A percentile compares a stretch with the other conserved stretches of the same genome.
Evolutionary conservation across 176 grass and related monocot genomes (phyloP).

Genomic region (barley (Hordeum vulgare)): MorexV3_pseudomolecules_assembly NC_058523.1:14514563-14515062

Average conservation of each 20-base stretch:
- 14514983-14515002: background rate
- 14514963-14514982: slow-evolving; percentile 36
- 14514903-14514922: background rate
- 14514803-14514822: no score
- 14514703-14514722: no score
- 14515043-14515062: background rate
- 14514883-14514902: background rate
- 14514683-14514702: background rate
- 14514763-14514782: no score
- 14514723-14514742: no score
- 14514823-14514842: background rate
- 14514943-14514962: no score
- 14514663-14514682: background rate
- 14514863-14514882: slow-evolving; percentile 33
- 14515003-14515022: background rate
- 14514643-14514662: no score
- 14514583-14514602: no score
- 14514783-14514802: no score
- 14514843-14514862: slow-evolving; percentile 14
- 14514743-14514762: no score
- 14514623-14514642: background rate
- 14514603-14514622: background rate
- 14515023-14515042: background rate
- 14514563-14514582: no score
- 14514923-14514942: slow-evolving; percentile 5